A percentile compares a stretch with the other conserved stretches of the same genome.
Evolutionary conservation across 371 early-diverging fungal species (phyloP).

Genomic region (Apophysomyces sp.): DNA sequence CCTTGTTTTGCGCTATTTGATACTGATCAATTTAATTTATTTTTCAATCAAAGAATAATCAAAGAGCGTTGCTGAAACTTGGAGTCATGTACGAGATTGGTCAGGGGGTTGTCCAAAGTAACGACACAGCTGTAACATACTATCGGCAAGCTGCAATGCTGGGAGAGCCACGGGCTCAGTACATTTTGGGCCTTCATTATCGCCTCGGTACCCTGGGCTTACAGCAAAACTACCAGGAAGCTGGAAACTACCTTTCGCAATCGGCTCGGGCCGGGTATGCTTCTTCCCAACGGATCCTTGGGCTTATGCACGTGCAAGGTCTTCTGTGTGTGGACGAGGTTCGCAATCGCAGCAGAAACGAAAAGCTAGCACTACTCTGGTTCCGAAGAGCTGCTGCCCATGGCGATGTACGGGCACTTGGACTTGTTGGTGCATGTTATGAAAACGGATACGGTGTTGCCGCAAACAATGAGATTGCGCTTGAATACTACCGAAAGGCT

Average conservation of each 20-base stretch:
- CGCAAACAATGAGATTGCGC: slow-evolving; percentile 42
- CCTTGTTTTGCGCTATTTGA: background rate
- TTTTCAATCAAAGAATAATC: slow-evolving; percentile 25
- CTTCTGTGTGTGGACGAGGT: slow-evolving; percentile 13
- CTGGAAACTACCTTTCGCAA: slow-evolving; percentile 29
- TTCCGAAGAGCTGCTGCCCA: slow-evolving; percentile 64
- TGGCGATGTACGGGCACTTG: slow-evolving; percentile 66
- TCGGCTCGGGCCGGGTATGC: slow-evolving; percentile 42
- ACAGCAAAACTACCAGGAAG: slow-evolving; percentile 30
- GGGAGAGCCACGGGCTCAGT: slow-evolving; percentile 39
- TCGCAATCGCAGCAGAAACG: slow-evolving; percentile 24
- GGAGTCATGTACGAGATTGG: slow-evolving; percentile 46
- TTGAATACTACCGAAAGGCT: slow-evolving; percentile 70
- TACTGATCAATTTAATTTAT: background rate
- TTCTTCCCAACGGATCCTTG: slow-evolving; percentile 44
- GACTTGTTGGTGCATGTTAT: slow-evolving; percentile 73
- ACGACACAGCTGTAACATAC: slow-evolving; percentile 31
- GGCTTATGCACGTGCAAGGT: slow-evolving; percentile 38
- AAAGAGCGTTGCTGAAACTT: slow-evolving; percentile 40
- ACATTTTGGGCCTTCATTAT: slow-evolving; percentile 40
- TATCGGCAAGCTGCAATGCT: slow-evolving; percentile 37
- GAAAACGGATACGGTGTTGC: slow-evolving; percentile 72
- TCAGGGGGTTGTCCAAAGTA: slow-evolving; percentile 27
- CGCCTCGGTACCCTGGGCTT: slow-evolving; percentile 33
- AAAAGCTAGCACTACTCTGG: slow-evolving; percentile 60